A percentile compares a stretch with the other conserved stretches of the same genome.
These are phyloP conservation scores for Penstemon barbatus DNA, from an alignment of 257 asterid genomes.

Conservation along the genomic window DNA sequence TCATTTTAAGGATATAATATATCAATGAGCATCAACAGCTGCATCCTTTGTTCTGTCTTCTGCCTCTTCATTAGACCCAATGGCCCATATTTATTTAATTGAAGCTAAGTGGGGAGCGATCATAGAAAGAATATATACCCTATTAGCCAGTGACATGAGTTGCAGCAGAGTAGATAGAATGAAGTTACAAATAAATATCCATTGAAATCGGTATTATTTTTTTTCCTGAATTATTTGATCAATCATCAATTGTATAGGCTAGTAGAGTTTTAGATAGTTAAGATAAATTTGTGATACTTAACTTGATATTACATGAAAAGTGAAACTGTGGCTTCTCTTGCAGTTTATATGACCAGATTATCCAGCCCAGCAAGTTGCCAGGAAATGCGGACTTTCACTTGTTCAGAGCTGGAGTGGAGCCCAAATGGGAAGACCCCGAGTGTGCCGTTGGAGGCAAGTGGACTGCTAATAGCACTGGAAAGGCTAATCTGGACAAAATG, in stretches of 20 bases:
- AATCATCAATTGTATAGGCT: not conserved
- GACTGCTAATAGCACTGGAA: slow-evolving; percentile 60
- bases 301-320: slow-evolving; percentile 13
- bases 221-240: not conserved
- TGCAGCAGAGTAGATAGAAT: not conserved
- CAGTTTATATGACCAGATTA: slow-evolving; percentile 83
- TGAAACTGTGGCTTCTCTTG: slow-evolving; percentile 33
- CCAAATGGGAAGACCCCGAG: slow-evolving; percentile 99
- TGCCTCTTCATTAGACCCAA: not conserved
- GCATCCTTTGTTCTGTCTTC: not conserved
- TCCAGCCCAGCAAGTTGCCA: slow-evolving; percentile 81
- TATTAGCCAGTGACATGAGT: not conserved
- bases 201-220: not conserved
- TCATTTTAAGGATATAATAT: no score
- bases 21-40: not conserved
- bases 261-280: not conserved
- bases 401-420: slow-evolving; percentile 89
- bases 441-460: slow-evolving; percentile 96
- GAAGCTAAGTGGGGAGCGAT: not conserved
- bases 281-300: not conserved
- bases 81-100: not conserved
- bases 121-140: not conserved
- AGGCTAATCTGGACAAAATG: slow-evolving; percentile 62
- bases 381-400: slow-evolving; percentile 80
- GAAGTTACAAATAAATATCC: not conserved